Evolutionary conservation across 805 yeast genomes (phyloP), one percentile per base, ranked within the genome.

Genomic region (Sungouiella thailandica): DNA sequence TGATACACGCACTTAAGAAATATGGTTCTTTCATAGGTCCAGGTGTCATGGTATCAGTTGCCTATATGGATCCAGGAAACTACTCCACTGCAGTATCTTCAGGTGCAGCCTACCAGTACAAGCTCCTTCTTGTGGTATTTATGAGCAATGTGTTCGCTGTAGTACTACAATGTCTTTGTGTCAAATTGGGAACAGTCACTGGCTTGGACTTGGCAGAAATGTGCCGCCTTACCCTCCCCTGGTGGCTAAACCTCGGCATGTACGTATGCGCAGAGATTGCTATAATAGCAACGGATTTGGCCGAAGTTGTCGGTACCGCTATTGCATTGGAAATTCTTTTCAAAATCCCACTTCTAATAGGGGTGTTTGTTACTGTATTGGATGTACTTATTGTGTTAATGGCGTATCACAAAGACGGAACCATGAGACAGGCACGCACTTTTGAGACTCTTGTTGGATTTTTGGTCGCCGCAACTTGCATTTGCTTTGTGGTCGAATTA

Each of bases 251-350:
- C 49, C 43, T 75, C 25, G 43, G 70, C 3, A 61, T 87, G 4
- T 88, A 87, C 53, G 53, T 74, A 2, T 70, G 83, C 46, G 87
- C 96, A 0, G 96, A 88, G 49, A 47, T 85, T 16, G 95, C 96
- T 2, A 88, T 88, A 41, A 80, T 88, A 23, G 95, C 95, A 7
- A 88, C 97, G 0, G 97, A 88, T 55, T 62, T 88, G 48, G 96
- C 96, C 1, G 97, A 88, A 57, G 96, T 88, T 8, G 90, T 88
- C 6, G 97, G 97, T 2, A 83, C 95, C 3, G 96, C 96, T 8
- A 84, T 88, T 30, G 78, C 95, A 0, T 65, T 88, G 32, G 79
- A 85, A 45, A 85, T 88, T 39, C 56, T 88, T 17, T 80, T 88
- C 48, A 68, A 72, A 2, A 75, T 88, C 8, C 95, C 96, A 1